Evolutionary conservation across 2,329 filamentous ascomycete genomes (phyloP), one percentile per base, ranked within the genome.

Genomic region (Parastagonospora avenae): DNA sequence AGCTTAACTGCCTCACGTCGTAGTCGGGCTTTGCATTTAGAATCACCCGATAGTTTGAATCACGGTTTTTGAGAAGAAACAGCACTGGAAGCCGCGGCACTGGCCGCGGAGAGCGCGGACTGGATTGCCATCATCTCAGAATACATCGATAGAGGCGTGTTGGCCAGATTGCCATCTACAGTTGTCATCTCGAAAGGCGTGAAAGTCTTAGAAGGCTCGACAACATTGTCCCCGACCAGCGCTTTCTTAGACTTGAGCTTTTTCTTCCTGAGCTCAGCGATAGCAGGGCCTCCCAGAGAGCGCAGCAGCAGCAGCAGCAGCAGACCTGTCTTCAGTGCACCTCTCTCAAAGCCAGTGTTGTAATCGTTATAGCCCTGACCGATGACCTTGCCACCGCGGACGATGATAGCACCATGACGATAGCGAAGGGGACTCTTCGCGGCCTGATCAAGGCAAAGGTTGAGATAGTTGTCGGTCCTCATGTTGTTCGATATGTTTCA

Each of bases 51-150:
- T 78, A 39, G 37, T 39, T 39, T 39, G 37, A 39, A 76, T 72
- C 66, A 75, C 72, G 78, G 76, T 79, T 81, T 81, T 75, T 80
- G 58, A 62, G 67, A 75, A 45, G 71, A 79, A 70, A 75, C 68
- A 39, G 74, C 67, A 50, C 62, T 76, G 57, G 73, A 74, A 43
- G 76, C 74, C 63, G 76, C 60, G 41, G 74, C 75, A 57, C 71
- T 76, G 44, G 76, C 79, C 44, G 76, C 71, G 35, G 75, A 69
- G 45, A 82, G 75, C 37, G 79, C 79, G 27, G 76, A 77, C 60
- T 79, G 76, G 62, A 83, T 80, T 27, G 80, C 80, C 78, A 82
- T 82, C 79, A 82, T 82, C 72, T 82, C 80, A 4, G 77, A 77
- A 59, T 83, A 80, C 78, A 83, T 81, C 12, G 74, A 79, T 14